phyloP scores from a whole-genome alignment of 192 early-diverging fungal species.

The Coemansia sp. region DNA sequence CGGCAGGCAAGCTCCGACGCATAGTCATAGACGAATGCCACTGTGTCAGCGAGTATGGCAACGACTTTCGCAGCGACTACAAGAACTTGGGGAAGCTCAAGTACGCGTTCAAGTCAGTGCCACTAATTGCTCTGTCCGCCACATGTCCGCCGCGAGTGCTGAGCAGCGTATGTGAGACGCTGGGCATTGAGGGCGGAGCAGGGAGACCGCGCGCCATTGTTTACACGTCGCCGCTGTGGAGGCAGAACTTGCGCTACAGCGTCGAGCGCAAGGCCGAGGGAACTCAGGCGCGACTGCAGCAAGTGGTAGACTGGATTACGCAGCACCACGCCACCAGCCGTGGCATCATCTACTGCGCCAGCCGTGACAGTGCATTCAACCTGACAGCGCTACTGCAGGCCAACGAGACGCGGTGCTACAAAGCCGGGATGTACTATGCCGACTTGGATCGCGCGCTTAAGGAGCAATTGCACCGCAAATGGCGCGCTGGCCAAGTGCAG shows the following conservation, averaged over 20 bases:
- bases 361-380: conserved; percentile 64
- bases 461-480: conserved; percentile 47
- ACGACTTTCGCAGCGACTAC: conserved; percentile 63
- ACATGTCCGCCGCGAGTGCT: conserved; percentile 66
- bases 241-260: conserved; percentile 65
- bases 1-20: conserved; percentile 41
- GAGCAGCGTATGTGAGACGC: conserved; percentile 57
- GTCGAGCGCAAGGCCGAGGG: conserved; percentile 59
- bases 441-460: conserved; percentile 59
- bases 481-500: conserved; percentile 39
- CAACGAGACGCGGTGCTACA: conserved; percentile 55
- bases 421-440: conserved; percentile 66
- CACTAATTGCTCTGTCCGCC: conserved; percentile 80
- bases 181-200: conserved; percentile 53
- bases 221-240: conserved; percentile 64
- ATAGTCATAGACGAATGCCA: conserved; percentile 62
- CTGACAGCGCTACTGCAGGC: conserved; percentile 56
- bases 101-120: conserved; percentile 62
- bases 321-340: conserved; percentile 46
- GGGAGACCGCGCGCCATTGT: conserved; percentile 55
- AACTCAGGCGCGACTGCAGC: conserved; percentile 44
- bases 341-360: conserved; percentile 75
- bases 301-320: conserved; percentile 64
- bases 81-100: conserved; percentile 55
- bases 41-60: conserved; percentile 58